Percentiles rank a stretch among this genome's conserved stretches.
Conservation (phyloP, 2,329 filamentous ascomycete genomes). For the Botrytis pseudocinerea region DNA sequence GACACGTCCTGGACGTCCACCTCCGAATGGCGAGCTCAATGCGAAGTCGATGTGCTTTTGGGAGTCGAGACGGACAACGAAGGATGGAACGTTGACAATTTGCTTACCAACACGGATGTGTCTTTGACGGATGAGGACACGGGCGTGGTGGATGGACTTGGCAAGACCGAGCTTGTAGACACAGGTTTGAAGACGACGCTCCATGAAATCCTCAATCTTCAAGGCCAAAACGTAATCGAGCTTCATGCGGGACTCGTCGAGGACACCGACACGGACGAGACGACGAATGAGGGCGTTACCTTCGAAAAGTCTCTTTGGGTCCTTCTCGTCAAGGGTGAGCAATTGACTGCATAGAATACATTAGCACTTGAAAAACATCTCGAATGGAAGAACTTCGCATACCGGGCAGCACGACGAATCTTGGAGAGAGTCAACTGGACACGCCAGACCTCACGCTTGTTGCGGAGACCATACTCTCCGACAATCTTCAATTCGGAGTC, state of each 20-base stretch:
- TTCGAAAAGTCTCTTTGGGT: constrained; percentile 99
- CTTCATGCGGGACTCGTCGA: constrained; percentile 99
- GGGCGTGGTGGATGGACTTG: constrained; percentile 99
- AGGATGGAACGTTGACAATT: constrained; percentile 99
- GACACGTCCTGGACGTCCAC: constrained; percentile 94
- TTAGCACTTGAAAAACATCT: constrained; percentile 23
- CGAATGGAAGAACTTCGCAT: constrained; percentile 38
- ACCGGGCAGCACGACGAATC: constrained; percentile 99
- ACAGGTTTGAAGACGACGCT: constrained; percentile 99
- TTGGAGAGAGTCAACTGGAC: constrained; percentile 99
- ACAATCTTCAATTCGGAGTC: constrained; percentile 99
- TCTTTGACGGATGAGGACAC: constrained; percentile 98
- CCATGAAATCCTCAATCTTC: constrained; percentile 99
- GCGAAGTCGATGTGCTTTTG: constrained; percentile 99
- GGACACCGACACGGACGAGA: constrained; percentile 98
- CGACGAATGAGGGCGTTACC: constrained; percentile 99
- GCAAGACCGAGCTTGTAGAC: constrained; percentile 99
- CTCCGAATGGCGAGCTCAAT: constrained; percentile 95
- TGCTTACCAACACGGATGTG: constrained; percentile 99
- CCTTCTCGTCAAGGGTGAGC: constrained; percentile 99
- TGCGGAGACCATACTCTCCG: constrained; percentile 99
- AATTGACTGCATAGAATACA: constrained; percentile 76
- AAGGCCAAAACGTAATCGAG: constrained; percentile 99
- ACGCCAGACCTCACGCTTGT: constrained; percentile 99
- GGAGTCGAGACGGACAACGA: constrained; percentile 99